Conservation (phyloP, 2,329 filamentous ascomycete genomes). For the Penicillium brasilianum region DNA sequence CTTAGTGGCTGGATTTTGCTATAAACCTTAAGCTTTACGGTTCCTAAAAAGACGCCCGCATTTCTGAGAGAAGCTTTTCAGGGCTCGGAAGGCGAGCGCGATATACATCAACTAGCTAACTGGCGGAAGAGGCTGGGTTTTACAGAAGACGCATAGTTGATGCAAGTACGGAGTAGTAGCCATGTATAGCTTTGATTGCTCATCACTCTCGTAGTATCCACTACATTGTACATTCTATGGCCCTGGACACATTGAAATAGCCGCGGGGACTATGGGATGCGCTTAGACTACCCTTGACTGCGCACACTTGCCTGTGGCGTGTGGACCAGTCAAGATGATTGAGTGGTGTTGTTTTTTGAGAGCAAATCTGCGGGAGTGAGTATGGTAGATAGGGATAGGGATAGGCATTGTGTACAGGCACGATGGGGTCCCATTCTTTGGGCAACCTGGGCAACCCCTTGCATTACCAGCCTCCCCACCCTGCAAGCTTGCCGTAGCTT, state of each 20-base stretch:
- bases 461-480: neutral
- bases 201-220: neutral
- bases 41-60: constrained; percentile 3
- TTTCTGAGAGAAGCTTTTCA: neutral
- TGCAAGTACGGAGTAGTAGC: neutral
- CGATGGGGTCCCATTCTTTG: constrained; percentile 12
- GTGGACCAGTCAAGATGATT: neutral
- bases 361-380: neutral
- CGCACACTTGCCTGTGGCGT: neutral
- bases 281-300: too few species aligned
- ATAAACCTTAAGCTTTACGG: constrained; percentile 5
- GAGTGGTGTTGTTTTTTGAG: neutral
- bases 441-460: constrained; percentile 20
- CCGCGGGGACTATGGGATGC: neutral
- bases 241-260: neutral
- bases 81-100: neutral
- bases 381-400: constrained; percentile 3
- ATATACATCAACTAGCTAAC: neutral
- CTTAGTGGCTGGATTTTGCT: constrained; percentile 2
- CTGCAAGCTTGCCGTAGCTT: neutral
- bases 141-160: too few species aligned
- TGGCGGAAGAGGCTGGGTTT: neutral
- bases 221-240: neutral
- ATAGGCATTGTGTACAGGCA: constrained; percentile 13
- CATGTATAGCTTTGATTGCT: neutral